Base-by-base conservation (phyloP, 352 stramenopile species). In the Phytophthora litchii region DNA sequence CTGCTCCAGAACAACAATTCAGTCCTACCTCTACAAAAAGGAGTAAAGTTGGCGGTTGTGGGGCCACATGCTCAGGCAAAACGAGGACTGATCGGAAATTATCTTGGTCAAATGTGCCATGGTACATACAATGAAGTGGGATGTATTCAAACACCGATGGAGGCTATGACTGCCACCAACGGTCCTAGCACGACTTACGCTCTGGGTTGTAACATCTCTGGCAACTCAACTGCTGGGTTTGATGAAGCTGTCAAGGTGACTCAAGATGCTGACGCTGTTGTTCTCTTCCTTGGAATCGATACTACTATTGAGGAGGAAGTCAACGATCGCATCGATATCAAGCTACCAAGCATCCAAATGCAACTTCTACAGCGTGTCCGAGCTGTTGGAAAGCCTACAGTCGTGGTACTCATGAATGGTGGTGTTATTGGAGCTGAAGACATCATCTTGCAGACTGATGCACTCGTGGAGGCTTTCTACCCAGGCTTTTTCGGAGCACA, bases 391-490 rank as follows among this genome's bases (percentile, higher is more conserved):
- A 46, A 46, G 10, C 40, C 40, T 14, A 29, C 23, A 10, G 10
- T 46, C 29, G 40, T 46, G 10, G 40, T 46, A n/a, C 40, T 46
- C 11, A 46, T 46, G 12, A 46, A 46, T 20, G 40, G 40, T 46
- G 20, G 40, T 9, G 40, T 46, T 19, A 17, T 46, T 7, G 40
- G 40, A 10, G 40, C 40, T 27, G 40, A 46, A 46, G 40, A 46
- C 40, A 46, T 46, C 7, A 32, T 46, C 6, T 31, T 46, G 11
- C 40, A 46, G 19, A 46, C 40, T 6, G 40, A 46, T 20, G 20
- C 40, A 46, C 40, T 46, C 19, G 11, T 46, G 11, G 40, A 46
- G 20, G 40, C 40, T 12, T 46, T 46, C 20, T 46, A 46, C 6
- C 40, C 40, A 17, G 40, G 40, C 1, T 46, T 46, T 20, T 46